These are phyloP conservation scores for Pontederia crassipes DNA, from an alignment of 176 grass and related monocot species.

Conservation along the genomic window DNA sequence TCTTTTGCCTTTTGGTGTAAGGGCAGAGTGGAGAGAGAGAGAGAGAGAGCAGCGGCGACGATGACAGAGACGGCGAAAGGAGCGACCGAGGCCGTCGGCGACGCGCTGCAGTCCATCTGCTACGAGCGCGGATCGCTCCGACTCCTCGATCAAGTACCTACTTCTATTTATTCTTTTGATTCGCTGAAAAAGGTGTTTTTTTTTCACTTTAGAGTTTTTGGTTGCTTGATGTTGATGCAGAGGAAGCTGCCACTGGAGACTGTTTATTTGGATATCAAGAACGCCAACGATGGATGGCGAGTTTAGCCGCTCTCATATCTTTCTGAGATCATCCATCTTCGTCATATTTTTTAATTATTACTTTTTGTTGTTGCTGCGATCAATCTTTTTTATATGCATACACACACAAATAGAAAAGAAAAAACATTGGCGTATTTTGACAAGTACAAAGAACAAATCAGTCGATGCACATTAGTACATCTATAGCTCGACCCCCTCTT, in stretches of 20 bases:
- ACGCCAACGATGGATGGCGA: slow-evolving; percentile 70
- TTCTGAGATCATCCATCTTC: neutral
- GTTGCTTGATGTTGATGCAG: slow-evolving; percentile 21
- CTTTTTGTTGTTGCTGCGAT: neutral
- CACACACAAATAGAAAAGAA: too few relatives aligned
- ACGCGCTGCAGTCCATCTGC: slow-evolving; percentile 51
- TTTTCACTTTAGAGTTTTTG: neutral
- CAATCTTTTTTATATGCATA: neutral
- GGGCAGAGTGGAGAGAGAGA: neutral
- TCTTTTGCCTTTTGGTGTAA: neutral
- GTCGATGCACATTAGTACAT: too few relatives aligned
- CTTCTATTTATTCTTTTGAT: neutral
- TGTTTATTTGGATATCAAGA: slow-evolving; percentile 53
- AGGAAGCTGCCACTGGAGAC: slow-evolving; percentile 66
- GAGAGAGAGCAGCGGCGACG: neutral
- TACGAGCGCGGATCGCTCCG: slow-evolving; percentile 68
- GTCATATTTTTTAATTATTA: neutral
- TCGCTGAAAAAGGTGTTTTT: neutral
- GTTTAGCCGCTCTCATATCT: slow-evolving; percentile 1
- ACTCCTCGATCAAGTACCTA: slow-evolving; percentile 66
- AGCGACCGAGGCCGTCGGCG: neutral
- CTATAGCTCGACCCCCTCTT: too few relatives aligned
- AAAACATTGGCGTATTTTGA: too few relatives aligned
- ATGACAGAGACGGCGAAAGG: slow-evolving; percentile 2
- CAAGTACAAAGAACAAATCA: too few relatives aligned